phyloP scores from a whole-genome alignment of 345 rosid genomes.

The Melaleuca alternifolia region DNA sequence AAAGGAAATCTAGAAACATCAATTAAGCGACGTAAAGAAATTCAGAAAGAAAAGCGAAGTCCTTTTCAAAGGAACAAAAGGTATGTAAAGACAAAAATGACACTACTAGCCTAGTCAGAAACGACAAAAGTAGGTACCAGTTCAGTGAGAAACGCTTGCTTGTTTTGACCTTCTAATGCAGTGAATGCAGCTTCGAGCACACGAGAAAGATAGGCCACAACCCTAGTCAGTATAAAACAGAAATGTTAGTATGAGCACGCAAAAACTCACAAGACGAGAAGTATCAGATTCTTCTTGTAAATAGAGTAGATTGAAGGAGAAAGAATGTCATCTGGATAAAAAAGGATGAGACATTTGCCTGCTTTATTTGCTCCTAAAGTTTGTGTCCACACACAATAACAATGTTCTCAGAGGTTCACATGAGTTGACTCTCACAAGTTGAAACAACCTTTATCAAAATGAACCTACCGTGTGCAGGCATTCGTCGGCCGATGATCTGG shows the following conservation, averaged over 20 bases:
- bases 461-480: constrained; percentile 82
- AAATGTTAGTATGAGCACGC: not conserved
- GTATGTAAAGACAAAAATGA: not conserved
- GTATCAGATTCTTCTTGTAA: not conserved
- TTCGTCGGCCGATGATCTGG: constrained; percentile 96
- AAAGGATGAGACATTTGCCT: not conserved
- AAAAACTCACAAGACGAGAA: not conserved
- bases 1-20: not conserved
- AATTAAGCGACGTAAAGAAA: not conserved
- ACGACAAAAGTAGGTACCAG: constrained; percentile 40
- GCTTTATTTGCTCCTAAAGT: not conserved
- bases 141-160: constrained; percentile 95
- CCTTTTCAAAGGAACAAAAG: not conserved
- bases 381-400: not conserved
- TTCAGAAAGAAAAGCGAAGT: not conserved
- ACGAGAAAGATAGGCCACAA: constrained; percentile 94
- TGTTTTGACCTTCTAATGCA: constrained; percentile 92
- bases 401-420: not conserved
- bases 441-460: not conserved
- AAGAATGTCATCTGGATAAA: not conserved
- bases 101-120: not conserved
- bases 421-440: not conserved
- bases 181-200: constrained; percentile 96
- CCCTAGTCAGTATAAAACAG: constrained; percentile 33
- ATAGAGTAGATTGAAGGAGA: not conserved